These are phyloP conservation scores for Macrotyloma uniflorum DNA, from an alignment of 306 rosid species.

Conservation along the genomic window DNA sequence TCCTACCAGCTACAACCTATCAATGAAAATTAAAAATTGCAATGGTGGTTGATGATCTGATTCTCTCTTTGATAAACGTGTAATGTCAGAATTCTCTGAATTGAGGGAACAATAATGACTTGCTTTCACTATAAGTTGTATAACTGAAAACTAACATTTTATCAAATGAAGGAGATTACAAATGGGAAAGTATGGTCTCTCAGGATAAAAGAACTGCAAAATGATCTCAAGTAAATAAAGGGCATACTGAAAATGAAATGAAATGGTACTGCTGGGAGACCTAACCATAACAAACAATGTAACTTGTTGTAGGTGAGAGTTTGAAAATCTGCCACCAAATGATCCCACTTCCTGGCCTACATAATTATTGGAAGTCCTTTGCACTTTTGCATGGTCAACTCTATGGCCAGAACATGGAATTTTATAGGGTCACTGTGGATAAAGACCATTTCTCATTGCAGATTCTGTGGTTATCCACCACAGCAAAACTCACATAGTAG, in stretches of 20 bases:
- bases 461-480: constrained; percentile 30
- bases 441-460: constrained; percentile 19
- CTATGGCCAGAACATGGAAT: constrained; percentile 1
- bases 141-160: constrained; percentile 23
- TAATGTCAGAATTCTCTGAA: constrained; percentile 7
- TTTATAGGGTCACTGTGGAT: constrained; percentile 26
- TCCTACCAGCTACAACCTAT: constrained; percentile 27
- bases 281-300: constrained; percentile 6
- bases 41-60: neutral
- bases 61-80: constrained; percentile 16
- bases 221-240: constrained; percentile 13
- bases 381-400: constrained; percentile 33
- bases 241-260: neutral
- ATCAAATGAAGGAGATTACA: constrained; percentile 31
- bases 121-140: constrained; percentile 12
- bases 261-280: constrained; percentile 25
- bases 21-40: constrained; percentile 34
- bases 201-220: neutral
- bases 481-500: constrained; percentile 32
- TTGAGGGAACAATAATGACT: constrained; percentile 13
- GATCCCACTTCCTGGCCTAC: constrained; percentile 38
- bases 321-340: constrained; percentile 35
- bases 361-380: constrained; percentile 38
- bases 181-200: neutral
- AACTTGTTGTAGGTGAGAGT: constrained; percentile 16